These are phyloP conservation scores for Leishmania gerbilli DNA, from an alignment of 208 protist genomes.

Conservation along the genomic window DNA sequence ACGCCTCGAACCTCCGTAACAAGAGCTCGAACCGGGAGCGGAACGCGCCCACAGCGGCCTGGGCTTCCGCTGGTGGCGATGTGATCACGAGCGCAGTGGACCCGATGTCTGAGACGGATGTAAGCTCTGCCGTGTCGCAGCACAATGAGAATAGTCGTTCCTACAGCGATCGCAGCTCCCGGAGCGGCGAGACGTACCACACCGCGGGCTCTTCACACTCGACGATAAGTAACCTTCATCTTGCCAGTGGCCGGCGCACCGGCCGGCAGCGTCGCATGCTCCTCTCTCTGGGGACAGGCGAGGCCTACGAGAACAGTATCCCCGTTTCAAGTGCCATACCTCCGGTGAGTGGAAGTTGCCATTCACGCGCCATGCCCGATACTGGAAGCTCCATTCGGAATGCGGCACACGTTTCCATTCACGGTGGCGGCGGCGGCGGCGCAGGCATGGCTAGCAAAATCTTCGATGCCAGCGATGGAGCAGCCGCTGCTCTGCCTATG, in stretches of 20 bases:
- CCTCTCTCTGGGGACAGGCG: slow-evolving; percentile 12
- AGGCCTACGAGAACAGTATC: slow-evolving; percentile 7
- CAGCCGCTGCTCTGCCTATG: neutral
- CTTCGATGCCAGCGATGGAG: neutral
- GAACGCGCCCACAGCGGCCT: neutral
- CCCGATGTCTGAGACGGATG: slow-evolving; percentile 5
- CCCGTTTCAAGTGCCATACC: neutral
- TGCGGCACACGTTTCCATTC: neutral
- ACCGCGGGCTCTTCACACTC: slow-evolving; percentile 11
- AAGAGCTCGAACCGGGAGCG: neutral
- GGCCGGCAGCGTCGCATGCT: slow-evolving; percentile 8
- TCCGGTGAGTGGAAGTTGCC: neutral
- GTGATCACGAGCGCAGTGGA: slow-evolving; percentile 1
- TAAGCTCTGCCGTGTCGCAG: slow-evolving; percentile 7
- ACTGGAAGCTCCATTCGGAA: neutral
- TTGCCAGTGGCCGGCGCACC: neutral
- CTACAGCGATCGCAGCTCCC: slow-evolving; percentile 10
- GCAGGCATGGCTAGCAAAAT: neutral
- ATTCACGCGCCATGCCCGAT: neutral
- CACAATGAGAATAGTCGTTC: neutral
- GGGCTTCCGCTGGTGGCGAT: neutral
- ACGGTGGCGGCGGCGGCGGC: neutral
- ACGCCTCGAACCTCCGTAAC: neutral
- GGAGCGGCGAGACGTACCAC: slow-evolving; percentile 17
- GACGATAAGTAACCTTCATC: slow-evolving; percentile 14